Evolutionary conservation across 352 stramenopile species (phyloP), one percentile per base, ranked within the genome.

Genomic region (Phytophthora pluvialis): DNA sequence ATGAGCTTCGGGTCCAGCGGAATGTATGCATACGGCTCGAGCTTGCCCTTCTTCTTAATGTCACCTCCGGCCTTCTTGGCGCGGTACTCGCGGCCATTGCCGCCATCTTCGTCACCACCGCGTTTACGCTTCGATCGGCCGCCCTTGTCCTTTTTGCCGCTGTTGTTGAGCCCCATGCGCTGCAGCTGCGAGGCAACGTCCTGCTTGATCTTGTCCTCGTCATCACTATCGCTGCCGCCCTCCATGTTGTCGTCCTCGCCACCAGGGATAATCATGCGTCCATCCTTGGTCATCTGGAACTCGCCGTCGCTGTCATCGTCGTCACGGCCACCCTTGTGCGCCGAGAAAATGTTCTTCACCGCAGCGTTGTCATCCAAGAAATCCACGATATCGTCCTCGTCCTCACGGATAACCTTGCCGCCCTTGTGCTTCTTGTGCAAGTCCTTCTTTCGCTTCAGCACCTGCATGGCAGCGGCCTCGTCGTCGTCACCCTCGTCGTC

Each of bases 21-120:
- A 61, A 99, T 98, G 82, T 98, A 99, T 8, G 97, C 96, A 75
- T 99, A 99, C 51, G 97, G 97, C 70, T 99, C 96, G 29, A 98
- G 93, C 78, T 98, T 98, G 73, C 90, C 92, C 88, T 99, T 98
- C 73, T 97, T 98, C 80, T 97, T 98, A 28, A 98, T 85, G 76
- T 99, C 97, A 50, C 97, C 97, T 21, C 94, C 93, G 15, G 96
- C 94, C 80, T 99, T 99, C 82, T 98, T 98, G 0, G 88, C 88
- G 32, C 95, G 94, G 80, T 98, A 99, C 48, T 97, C 88, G 47
- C 92, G 84, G 38, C 97, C 97, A 21, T 83, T 83, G 16, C 32
- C 32, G 52, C 70, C 67, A 33, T 86, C 72, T 29, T 85, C 80
- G 43, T 93, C 88, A 35, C 21, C 21, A 21, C 21, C 21, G 21